Conservation (phyloP, 2,329 filamentous ascomycete species). For the Fusarium musae region DNA sequence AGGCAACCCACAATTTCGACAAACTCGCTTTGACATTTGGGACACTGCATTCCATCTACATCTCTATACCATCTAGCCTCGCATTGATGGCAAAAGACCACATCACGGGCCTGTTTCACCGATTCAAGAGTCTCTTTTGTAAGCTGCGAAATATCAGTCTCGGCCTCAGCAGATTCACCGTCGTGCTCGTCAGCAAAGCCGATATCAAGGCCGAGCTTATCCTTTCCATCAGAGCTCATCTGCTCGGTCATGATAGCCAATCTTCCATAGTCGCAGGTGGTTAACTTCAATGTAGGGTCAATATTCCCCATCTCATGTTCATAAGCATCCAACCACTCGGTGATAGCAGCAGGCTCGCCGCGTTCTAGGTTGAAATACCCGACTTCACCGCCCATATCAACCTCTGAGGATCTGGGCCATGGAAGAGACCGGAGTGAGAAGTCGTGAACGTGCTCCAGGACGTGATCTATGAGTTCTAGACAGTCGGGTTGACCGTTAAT, state of each 20-base stretch:
- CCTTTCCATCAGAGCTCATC: fast-evolving
- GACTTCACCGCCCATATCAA: neutral
- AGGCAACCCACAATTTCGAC: too few relatives aligned
- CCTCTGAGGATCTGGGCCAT: neutral
- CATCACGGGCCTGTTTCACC: too few relatives aligned
- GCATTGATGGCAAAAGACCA: too few relatives aligned
- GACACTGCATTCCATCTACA: too few relatives aligned
- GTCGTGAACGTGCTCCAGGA: fast-evolving
- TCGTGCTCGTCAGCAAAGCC: neutral
- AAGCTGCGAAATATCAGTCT: fast-evolving
- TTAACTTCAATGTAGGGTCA: fast-evolving
- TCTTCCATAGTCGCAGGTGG: fast-evolving
- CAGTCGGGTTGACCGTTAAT: fast-evolving
- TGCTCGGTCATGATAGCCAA: fast-evolving
- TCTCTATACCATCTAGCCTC: too few relatives aligned
- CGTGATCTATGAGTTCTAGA: neutral
- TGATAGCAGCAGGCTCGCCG: fast-evolving
- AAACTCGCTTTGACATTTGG: too few relatives aligned
- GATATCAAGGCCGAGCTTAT: neutral
- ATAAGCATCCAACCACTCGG: fast-evolving
- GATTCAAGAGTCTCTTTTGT: fast-evolving
- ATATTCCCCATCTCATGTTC: neutral
- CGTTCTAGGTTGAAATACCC: fast-evolving
- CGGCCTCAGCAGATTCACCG: neutral
- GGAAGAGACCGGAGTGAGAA: neutral